phyloP scores from a whole-genome alignment of 169 alveolate species.

The Plasmodium vivax region DNA sequence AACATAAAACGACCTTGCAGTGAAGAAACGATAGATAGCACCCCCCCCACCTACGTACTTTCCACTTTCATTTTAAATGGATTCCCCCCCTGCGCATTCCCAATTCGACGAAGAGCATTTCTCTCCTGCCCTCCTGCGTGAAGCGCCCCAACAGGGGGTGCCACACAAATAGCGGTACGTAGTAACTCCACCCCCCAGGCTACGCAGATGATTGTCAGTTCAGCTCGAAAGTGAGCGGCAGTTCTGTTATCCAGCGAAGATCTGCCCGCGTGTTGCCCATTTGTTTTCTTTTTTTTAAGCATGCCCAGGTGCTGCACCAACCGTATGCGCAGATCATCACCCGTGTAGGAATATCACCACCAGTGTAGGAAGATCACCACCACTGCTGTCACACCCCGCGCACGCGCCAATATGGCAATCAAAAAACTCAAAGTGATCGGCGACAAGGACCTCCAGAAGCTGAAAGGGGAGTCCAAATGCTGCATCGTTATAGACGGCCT shows the following conservation, averaged over 20 bases:
- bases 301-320: background rate
- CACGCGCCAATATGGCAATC: background rate
- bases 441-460: conserved; percentile 28
- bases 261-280: background rate
- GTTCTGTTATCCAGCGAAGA: background rate
- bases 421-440: conserved; percentile 56
- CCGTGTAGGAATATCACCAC: too few relatives aligned
- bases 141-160: background rate
- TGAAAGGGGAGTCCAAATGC: conserved; percentile 30
- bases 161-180: background rate
- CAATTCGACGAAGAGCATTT: background rate
- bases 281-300: background rate
- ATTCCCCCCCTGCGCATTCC: background rate
- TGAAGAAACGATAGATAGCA: background rate
- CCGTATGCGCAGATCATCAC: background rate
- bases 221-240: background rate
- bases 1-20: background rate
- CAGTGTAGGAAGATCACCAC: too few relatives aligned
- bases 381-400: too few relatives aligned
- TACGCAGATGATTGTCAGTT: background rate
- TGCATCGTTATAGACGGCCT: conserved; percentile 63
- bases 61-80: background rate
- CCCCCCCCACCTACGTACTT: background rate
- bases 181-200: background rate
- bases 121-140: background rate